Evolutionary conservation across 75 land plant genomes (phyloP).

Genomic region (Picea sitchensis): DNA sequence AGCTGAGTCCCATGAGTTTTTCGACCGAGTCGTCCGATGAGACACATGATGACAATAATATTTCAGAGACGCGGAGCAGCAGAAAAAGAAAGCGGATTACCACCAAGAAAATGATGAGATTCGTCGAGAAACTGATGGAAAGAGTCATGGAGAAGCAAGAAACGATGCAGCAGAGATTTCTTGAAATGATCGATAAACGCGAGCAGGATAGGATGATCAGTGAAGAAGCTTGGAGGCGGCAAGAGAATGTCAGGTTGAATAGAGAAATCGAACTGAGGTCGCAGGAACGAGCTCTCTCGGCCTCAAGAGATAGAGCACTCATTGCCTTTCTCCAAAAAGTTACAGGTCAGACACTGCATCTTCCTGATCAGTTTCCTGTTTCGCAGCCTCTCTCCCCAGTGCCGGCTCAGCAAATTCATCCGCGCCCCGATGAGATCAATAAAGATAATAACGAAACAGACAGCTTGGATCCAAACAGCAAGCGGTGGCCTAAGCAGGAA

Average conservation of each 20-base stretch:
- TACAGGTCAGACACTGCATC: slow-evolving; percentile 51
- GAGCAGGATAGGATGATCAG: slow-evolving; percentile 43
- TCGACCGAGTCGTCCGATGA: slow-evolving; percentile 16
- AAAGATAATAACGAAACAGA: not conserved
- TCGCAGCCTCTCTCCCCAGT: not conserved
- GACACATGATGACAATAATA: slow-evolving; percentile 11
- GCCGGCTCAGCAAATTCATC: not conserved
- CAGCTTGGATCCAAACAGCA: slow-evolving; percentile 14
- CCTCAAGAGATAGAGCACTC: slow-evolving; percentile 45
- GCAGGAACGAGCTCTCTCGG: slow-evolving; percentile 34
- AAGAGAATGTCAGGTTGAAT: slow-evolving; percentile 32
- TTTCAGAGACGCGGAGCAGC: not conserved
- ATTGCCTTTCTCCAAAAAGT: slow-evolving; percentile 56
- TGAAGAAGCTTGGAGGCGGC: slow-evolving; percentile 57
- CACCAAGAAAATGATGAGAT: slow-evolving; percentile 23
- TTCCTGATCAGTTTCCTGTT: slow-evolving; percentile 16
- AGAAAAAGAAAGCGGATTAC: slow-evolving; percentile 11
- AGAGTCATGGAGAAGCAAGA: slow-evolving; percentile 64
- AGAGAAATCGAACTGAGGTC: slow-evolving; percentile 40
- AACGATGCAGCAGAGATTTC: slow-evolving; percentile 40
- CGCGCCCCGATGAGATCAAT: not conserved
- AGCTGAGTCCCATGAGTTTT: slow-evolving; percentile 1
- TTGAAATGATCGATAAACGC: slow-evolving; percentile 47
- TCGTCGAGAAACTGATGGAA: slow-evolving; percentile 50
- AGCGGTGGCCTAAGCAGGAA: slow-evolving; percentile 72